Evolutionary conservation across 2,329 filamentous ascomycete species (phyloP), one percentile per base, ranked within the genome.

Genomic region (Claviceps humidiphila): DNA sequence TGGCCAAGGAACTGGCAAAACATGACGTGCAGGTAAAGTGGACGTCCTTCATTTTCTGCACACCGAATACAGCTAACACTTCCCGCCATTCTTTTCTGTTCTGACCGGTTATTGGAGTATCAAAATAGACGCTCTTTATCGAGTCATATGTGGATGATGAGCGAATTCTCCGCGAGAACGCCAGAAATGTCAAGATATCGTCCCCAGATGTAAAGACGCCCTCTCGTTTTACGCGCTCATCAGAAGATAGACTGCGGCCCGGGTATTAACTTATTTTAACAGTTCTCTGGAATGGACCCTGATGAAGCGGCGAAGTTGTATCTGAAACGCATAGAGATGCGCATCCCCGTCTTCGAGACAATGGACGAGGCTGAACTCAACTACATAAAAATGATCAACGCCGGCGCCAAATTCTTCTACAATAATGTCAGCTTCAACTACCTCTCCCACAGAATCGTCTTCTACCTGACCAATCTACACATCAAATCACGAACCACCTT

Each of bases 341-440:
- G 93, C 59, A 98, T 98, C 54, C 93, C 93, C 20, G 84, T 91
- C 54, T 98, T 95, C 60, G 90, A 98, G 71, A 95, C 89, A 1
- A 97, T 98, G 89, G 80, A 90, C 61, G 93, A 98, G 67, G 77
- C 78, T 34, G 90, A 97, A 58, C 77, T 98, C 57, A 95, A 97
- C 66, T 98, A 91, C 71, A 91, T 98, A 71, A 96, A 95, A 73
- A 96, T 98, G 91, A 95, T 97, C 66, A 98, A 98, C 60, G 93
- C 93, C 7, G 93, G 93, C 45, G 82, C 91, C 63, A 83, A 89
- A 59, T 85, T 98, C 63, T 85, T 91, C 60, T 91, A 97, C 69
- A 98, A 98, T 72, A 96, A 97, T 59, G 87, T 93, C 65, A 90
- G 85, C 63, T 97, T 98, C 67, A 91, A 90, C 60, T 98, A 98